Evolutionary conservation across 306 rosid genomes (phyloP), one percentile per base, ranked within the genome.

Genomic region (Quercus gilva): DNA sequence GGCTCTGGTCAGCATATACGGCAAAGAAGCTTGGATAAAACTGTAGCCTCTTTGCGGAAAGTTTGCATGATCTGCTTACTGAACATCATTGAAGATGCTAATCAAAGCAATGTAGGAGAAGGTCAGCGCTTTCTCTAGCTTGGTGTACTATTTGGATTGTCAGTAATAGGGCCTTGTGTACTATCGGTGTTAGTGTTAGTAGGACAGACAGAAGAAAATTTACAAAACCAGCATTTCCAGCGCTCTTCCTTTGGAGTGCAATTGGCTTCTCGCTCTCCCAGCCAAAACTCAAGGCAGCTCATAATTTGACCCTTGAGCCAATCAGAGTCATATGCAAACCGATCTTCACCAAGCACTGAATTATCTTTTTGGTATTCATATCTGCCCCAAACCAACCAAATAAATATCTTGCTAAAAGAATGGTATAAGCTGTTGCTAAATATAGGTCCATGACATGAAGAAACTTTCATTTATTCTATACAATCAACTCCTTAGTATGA

Each of bases 301-400:
- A 31, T 78, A 61, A 94, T 83, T 82, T 87, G 89, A 52, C 75
- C 60, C 85, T 75, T 83, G 59, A 91, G 80, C 97, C 97, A 92
- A 37, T 71, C 86, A 17, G 65, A 29, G 65, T 92, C 91, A 59
- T 90, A 85, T 9, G 86, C 65, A 74, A 88, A 94, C 71, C 78
- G 83, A 82, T 87, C 90, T 88, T 92, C 95, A 61, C 89, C 91
- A 23, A 92, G 85, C 72, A 94, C 26, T 1, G 92, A 87, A 74
- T 87, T 84, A 71, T 94, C 97, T 77, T 75, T 84, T 76, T 92
- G 97, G 43, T 79, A 87, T 82, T 94, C 97, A 1, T 92, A 94
- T 81, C 99, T 92, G 86, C 75, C 69, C 69, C 71, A 73, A 53
- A 82, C 52, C 69, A 71, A 83, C 79, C 67, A 77, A 13, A 76